phyloP scores from a whole-genome alignment of 305 asterid genomes.

The Caryopteris hybrid region DNA sequence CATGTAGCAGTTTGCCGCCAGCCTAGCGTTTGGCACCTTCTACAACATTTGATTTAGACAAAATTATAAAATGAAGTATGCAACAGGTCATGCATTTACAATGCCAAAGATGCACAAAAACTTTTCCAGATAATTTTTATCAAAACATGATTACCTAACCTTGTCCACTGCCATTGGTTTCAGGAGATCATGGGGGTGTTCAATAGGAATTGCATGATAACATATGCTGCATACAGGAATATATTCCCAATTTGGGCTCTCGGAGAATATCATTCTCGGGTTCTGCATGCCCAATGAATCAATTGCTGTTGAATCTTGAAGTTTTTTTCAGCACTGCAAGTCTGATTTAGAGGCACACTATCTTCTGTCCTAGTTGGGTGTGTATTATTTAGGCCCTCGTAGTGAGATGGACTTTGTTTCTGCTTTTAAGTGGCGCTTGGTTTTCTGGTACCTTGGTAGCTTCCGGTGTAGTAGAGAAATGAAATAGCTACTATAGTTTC shows the following conservation, averaged over 20 bases:
- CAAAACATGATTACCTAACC: not conserved
- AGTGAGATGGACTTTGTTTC: not conserved
- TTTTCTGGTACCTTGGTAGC: too few species aligned
- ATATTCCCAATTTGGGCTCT: conserved; percentile 64
- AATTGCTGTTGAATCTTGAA: conserved; percentile 5
- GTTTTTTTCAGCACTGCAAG: not conserved
- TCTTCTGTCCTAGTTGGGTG: not conserved
- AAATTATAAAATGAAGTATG: too few species aligned
- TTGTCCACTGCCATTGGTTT: not conserved
- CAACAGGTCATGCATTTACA: not conserved
- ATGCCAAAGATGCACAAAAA: not conserved
- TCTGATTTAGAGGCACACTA: too few species aligned
- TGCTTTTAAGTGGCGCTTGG: not conserved
- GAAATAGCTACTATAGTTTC: not conserved
- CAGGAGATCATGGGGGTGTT: conserved; percentile 68
- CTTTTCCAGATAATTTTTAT: not conserved
- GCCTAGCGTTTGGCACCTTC: too few species aligned
- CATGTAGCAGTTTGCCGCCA: too few species aligned
- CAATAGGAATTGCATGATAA: conserved; percentile 55
- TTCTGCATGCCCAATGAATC: conserved; percentile 28
- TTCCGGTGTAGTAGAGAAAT: not conserved
- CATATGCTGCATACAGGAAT: conserved; percentile 55
- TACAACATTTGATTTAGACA: too few species aligned
- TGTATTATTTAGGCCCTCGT: not conserved
- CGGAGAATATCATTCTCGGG: conserved; percentile 46